Evolutionary conservation across 306 rosid genomes (phyloP), one percentile per base, ranked within the genome.

Genomic region (Acacia acuminata): DNA sequence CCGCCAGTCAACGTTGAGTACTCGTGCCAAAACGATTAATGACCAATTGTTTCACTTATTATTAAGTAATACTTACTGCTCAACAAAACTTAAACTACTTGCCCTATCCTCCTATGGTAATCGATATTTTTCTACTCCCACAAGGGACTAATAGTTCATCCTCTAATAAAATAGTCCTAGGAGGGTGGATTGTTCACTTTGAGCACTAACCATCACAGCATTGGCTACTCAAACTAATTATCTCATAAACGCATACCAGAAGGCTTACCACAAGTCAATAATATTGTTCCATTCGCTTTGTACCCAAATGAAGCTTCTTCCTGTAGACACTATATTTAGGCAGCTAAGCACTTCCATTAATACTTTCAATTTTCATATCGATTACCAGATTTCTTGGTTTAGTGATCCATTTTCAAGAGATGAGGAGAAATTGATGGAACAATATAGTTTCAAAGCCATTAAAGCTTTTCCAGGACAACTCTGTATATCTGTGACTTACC

Each of bases 161-260:
- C 47, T 74, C 91, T 38, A 79, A 82, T 73, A 92, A 90, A 88
- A 92, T 97, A 1, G 91, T 94, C 43, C 89, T 92, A 82, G 98
- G 92, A 88, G 88, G 98, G 89, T 92, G 98, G 98, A 80, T 87
- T 75, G 90, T 94, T 80, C 92, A 90, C 78, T 94, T 90, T 79
- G 97, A 94, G 77, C 76, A 86, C 79, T 5, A 8, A 3, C 90
- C 92, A 22, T 86, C 83, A 73, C 5, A 34, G 38, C 4, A 34
- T 34, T 34, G 38, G 38, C 38, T 34, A 4, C 38, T 34, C 5
- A 34, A 34, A 34, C 38, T 34, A 34, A 34, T 34, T 34, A 34
- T 6, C 38, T 34, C 86, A 90, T 90, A 1, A 27, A 27, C 30
- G 30, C 30, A 27, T 27, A 27, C 30, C 1, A 27, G 87, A 94